Percentiles rank a stretch among this genome's conserved stretches.
phyloP scores from a whole-genome alignment of 768 basidiomycete genomes.

The Sporobolomyces phaffii region DNA sequence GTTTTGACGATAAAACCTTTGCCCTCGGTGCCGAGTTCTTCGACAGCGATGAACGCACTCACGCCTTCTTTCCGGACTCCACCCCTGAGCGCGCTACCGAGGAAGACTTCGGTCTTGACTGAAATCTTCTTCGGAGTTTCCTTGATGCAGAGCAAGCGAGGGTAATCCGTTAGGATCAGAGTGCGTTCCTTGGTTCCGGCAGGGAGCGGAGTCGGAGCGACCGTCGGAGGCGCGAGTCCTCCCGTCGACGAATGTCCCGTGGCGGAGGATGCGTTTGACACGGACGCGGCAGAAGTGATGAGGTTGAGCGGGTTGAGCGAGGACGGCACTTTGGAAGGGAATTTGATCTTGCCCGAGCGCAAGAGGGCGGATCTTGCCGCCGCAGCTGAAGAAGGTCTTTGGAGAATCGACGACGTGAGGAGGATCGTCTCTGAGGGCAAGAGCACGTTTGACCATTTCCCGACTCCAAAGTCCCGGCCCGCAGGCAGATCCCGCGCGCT shows the following conservation, averaged over 20 bases:
- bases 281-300: constrained; percentile 3
- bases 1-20: constrained; percentile 26
- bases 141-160: constrained; percentile 37
- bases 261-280: neutral
- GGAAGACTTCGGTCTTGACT: constrained; percentile 38
- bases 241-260: neutral
- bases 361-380: constrained; percentile 16
- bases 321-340: constrained; percentile 8
- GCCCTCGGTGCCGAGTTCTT: constrained; percentile 1
- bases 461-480: neutral
- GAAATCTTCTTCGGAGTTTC: constrained; percentile 25
- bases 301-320: constrained; percentile 18
- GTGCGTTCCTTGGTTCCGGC: constrained; percentile 30
- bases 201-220: neutral
- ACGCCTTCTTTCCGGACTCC: constrained; percentile 18
- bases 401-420: constrained; percentile 21
- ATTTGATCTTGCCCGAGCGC: constrained; percentile 6
- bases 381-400: constrained; percentile 12
- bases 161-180: constrained; percentile 39
- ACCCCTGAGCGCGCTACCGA: constrained; percentile 11
- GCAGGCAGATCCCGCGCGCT: constrained; percentile 17
- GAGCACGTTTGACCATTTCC: constrained; percentile 24
- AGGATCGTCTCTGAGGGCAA: constrained; percentile 36
- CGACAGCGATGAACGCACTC: constrained; percentile 12
- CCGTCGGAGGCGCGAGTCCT: neutral